Percentiles rank a stretch among this genome's conserved stretches.
These are phyloP conservation scores for Fusarium sp. DNA, from an alignment of 2,329 filamentous ascomycete genomes.

Conservation along the genomic window DNA sequence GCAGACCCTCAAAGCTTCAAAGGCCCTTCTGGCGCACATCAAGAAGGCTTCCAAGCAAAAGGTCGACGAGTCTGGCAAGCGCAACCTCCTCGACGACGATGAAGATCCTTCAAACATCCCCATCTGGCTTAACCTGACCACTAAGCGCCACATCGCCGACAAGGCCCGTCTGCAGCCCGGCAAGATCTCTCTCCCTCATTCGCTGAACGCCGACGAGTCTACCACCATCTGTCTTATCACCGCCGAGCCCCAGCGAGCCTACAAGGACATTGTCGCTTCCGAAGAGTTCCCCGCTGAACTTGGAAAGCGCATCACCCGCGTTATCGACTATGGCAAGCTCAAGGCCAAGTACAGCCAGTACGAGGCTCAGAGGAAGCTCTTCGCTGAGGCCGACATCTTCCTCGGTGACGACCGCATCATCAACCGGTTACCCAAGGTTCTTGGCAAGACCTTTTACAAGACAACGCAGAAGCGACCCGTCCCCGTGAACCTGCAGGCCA, in stretches of 20 bases:
- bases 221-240: slow-evolving; percentile 89
- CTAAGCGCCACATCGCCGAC: slow-evolving; percentile 78
- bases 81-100: slow-evolving; percentile 68
- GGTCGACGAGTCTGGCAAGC: slow-evolving; percentile 64
- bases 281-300: slow-evolving; percentile 79
- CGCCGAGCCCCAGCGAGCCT: slow-evolving; percentile 83
- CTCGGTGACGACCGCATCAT: slow-evolving; percentile 91
- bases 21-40: slow-evolving; percentile 74
- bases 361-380: slow-evolving; percentile 87
- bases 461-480: slow-evolving; percentile 86
- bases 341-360: slow-evolving; percentile 87
- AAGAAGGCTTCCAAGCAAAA: slow-evolving; percentile 68
- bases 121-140: slow-evolving; percentile 74
- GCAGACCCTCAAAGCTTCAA: slow-evolving; percentile 74
- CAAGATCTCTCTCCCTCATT: slow-evolving; percentile 84
- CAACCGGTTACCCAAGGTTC: slow-evolving; percentile 78
- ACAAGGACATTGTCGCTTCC: slow-evolving; percentile 89
- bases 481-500: slow-evolving; percentile 79
- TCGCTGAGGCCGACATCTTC: slow-evolving; percentile 91
- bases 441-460: slow-evolving; percentile 96
- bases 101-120: slow-evolving; percentile 64
- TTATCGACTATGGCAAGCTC: slow-evolving; percentile 88
- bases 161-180: slow-evolving; percentile 85
- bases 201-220: slow-evolving; percentile 75
- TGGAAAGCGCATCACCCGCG: slow-evolving; percentile 76